phyloP scores from a whole-genome alignment of 2,329 filamentous ascomycete species.

The Thielaviopsis populi region DNA sequence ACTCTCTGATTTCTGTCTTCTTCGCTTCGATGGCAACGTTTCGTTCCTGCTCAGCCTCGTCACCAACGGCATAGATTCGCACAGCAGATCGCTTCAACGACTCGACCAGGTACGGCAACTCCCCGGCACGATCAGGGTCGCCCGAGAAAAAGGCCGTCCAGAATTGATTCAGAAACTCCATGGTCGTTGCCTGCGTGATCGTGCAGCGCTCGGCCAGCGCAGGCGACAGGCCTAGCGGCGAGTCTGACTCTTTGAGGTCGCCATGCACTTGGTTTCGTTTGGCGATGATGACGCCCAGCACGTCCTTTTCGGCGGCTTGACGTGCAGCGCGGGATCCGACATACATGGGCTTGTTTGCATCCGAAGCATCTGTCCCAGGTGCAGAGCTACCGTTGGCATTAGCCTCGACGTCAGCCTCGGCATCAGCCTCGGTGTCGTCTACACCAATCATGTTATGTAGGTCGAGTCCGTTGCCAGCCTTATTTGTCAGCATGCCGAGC shows the following conservation, averaged over 20 bases:
- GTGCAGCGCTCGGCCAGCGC: constrained; percentile 44
- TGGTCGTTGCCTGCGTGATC: constrained; percentile 76
- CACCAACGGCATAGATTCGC: constrained; percentile 66
- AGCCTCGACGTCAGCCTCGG: constrained; percentile 23
- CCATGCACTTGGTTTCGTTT: constrained; percentile 45
- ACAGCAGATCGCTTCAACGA: constrained; percentile 63
- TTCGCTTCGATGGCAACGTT: constrained; percentile 48
- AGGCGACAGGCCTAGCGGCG: constrained; percentile 38
- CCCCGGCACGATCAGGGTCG: constrained; percentile 61
- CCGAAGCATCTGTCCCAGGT: background rate
- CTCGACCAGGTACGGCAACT: constrained; percentile 69
- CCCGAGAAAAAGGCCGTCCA: constrained; percentile 87
- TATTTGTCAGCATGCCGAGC: constrained; percentile 36
- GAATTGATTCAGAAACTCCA: constrained; percentile 95
- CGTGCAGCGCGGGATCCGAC: constrained; percentile 55
- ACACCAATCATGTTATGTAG: constrained; percentile 52
- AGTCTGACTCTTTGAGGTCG: constrained; percentile 30
- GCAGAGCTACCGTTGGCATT: background rate
- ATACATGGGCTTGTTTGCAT: constrained; percentile 33
- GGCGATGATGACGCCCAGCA: constrained; percentile 49
- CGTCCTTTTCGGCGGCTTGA: constrained; percentile 50
- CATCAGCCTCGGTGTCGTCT: constrained; percentile 53
- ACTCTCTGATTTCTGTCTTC: constrained; percentile 54
- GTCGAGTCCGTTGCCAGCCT: constrained; percentile 38
- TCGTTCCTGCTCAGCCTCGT: constrained; percentile 63